Evolutionary conservation across 441 rosid species (phyloP).

Genomic region (Populus hybrid): DNA sequence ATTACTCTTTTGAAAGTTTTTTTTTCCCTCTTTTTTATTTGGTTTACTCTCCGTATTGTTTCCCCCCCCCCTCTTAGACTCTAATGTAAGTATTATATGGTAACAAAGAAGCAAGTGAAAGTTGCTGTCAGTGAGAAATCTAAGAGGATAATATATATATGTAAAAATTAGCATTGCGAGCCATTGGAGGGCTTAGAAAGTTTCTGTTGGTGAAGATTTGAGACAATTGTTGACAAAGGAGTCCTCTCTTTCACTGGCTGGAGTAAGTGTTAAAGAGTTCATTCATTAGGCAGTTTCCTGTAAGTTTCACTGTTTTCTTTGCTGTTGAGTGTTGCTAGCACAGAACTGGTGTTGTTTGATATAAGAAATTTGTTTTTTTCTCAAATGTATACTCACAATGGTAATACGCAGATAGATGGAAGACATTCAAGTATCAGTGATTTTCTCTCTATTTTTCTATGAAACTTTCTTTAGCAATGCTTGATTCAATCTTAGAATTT

Average conservation of each 20-base stretch:
- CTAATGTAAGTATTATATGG: not conserved
- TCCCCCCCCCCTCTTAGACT: not conserved
- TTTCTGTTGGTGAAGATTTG: not conserved
- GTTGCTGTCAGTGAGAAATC: not conserved
- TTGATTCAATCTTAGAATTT: no score
- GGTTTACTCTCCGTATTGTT: no score
- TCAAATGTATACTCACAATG: not conserved
- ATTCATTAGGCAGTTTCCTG: no score
- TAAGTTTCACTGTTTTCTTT: no score
- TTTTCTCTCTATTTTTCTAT: not conserved
- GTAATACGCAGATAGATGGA: not conserved
- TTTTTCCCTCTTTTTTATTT: no score
- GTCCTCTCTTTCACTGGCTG: not conserved
- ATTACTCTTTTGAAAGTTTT: no score
- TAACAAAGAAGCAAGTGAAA: not conserved
- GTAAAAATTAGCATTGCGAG: no score
- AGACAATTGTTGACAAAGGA: not conserved
- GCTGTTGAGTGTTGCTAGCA: not conserved
- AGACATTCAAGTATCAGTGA: not conserved
- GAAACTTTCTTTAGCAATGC: no score
- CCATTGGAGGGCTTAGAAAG: no score
- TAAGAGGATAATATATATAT: not conserved
- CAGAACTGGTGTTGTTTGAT: not conserved
- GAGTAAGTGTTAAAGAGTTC: not conserved
- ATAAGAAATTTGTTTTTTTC: not conserved